Percentiles rank a stretch among this genome's conserved stretches.
Conservation (phyloP, 2,329 filamentous ascomycete species). For the Aspergillus luchuensis region DNA sequence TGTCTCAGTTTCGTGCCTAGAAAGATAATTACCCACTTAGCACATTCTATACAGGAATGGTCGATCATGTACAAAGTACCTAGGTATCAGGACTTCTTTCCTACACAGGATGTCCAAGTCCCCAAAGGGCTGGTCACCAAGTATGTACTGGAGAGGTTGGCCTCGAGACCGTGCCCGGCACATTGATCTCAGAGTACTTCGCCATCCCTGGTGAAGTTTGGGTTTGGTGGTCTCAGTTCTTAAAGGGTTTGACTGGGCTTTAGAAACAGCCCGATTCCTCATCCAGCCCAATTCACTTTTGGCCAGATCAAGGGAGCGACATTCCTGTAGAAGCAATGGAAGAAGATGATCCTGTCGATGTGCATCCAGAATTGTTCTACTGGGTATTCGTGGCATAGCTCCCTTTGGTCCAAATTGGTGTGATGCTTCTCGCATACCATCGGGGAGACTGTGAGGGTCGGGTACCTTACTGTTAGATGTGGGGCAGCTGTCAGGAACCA, state of each 20-base stretch:
- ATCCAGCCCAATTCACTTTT: conserved; percentile 53
- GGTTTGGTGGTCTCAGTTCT: neutral
- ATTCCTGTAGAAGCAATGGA: conserved; percentile 46
- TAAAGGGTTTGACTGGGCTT: conserved; percentile 5
- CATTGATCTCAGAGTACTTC: conserved; percentile 37
- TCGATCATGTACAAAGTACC: conserved; percentile 41
- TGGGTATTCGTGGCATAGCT: conserved; percentile 48
- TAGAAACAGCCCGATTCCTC: conserved; percentile 38
- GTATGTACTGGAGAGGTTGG: conserved; percentile 82
- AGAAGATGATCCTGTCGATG: conserved; percentile 40
- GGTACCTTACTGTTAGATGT: no score
- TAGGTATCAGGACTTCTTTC: conserved; percentile 80
- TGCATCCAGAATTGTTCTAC: conserved; percentile 40
- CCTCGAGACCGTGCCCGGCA: conserved; percentile 57
- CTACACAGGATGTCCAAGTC: conserved; percentile 74
- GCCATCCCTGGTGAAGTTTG: conserved; percentile 27
- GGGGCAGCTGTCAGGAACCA: no score
- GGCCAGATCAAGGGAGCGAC: conserved; percentile 47
- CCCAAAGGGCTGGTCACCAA: conserved; percentile 88
- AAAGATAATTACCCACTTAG: neutral
- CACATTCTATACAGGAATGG: neutral
- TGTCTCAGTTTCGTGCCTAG: conserved; percentile 68
- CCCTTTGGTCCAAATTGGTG: neutral
- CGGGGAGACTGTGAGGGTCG: no score
- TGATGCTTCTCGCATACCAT: no score